A percentile compares a stretch with the other conserved stretches of the same genome.
These are phyloP conservation scores for Fraxinus angustifolia DNA, from an alignment of 305 asterid genomes.

Conservation along the genomic window DNA sequence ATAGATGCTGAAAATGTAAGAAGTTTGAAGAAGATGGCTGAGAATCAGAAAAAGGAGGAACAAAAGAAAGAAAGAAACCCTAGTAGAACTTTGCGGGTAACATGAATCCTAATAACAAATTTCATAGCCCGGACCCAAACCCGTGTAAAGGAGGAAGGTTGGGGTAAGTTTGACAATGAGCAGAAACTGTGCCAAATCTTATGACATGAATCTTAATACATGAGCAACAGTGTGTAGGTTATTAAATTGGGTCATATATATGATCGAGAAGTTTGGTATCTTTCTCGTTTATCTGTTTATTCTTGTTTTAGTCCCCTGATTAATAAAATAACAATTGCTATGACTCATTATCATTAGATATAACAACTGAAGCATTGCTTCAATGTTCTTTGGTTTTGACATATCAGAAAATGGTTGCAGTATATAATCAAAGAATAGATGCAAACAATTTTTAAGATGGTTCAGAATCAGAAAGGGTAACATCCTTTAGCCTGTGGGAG, in stretches of 20 bases:
- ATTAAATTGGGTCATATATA: background rate
- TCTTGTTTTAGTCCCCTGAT: background rate
- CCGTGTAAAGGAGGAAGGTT: background rate
- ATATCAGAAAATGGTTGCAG: background rate
- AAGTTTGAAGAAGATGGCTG: background rate
- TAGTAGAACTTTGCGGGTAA: background rate
- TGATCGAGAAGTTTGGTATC: background rate
- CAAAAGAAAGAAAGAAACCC: background rate
- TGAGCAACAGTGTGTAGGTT: background rate
- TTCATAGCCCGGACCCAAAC: background rate
- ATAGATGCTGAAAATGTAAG: background rate
- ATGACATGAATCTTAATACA: background rate
- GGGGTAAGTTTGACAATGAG: background rate
- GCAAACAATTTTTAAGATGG: background rate
- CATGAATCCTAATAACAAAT: background rate
- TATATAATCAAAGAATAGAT: background rate
- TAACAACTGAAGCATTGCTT: background rate
- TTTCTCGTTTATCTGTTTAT: background rate
- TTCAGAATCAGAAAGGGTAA: background rate
- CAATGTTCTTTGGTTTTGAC: background rate
- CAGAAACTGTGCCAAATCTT: background rate
- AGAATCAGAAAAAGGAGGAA: background rate
- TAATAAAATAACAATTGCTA: background rate
- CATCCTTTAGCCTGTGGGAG: background rate
- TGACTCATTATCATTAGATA: background rate